Conservation (phyloP, 2,329 filamentous ascomycete genomes). For the Paracoccidioides brasiliensis region DNA sequence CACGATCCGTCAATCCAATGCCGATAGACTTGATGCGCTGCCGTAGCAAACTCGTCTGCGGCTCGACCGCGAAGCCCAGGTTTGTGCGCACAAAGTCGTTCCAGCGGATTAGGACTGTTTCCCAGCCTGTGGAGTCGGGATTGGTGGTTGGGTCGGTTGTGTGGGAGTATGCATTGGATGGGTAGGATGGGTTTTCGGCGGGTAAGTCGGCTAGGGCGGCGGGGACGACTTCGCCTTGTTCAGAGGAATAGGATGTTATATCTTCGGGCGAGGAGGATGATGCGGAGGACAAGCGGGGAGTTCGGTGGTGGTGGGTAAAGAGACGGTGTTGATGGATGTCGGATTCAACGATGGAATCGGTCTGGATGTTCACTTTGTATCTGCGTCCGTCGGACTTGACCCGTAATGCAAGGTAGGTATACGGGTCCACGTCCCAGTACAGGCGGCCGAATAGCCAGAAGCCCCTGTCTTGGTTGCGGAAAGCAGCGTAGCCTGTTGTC, state of each 20-base stretch:
- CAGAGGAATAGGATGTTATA: neutral
- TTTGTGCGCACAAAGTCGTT: slow-evolving; percentile 92
- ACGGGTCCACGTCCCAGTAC: slow-evolving; percentile 82
- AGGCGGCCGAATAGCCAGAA: slow-evolving; percentile 74
- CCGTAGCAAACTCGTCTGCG: slow-evolving; percentile 76
- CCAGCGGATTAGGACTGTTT: slow-evolving; percentile 85
- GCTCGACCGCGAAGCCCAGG: slow-evolving; percentile 80
- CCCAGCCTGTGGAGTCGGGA: slow-evolving; percentile 72
- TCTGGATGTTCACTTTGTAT: slow-evolving; percentile 93
- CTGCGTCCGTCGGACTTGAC: slow-evolving; percentile 82
- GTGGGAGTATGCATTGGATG: slow-evolving; percentile 21
- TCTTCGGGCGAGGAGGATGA: slow-evolving; percentile 12
- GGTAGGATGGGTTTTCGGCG: slow-evolving; percentile 17
- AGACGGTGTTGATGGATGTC: slow-evolving; percentile 91
- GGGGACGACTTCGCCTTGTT: slow-evolving; percentile 15
- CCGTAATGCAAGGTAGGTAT: slow-evolving; percentile 72
- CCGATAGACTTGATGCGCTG: slow-evolving; percentile 78
- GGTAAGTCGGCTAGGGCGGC: slow-evolving; percentile 25
- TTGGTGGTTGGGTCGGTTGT: slow-evolving; percentile 12
- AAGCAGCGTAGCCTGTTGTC: slow-evolving; percentile 71
- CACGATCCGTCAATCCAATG: slow-evolving; percentile 75
- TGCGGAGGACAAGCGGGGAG: slow-evolving; percentile 11
- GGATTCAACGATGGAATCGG: slow-evolving; percentile 83
- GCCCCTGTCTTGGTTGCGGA: slow-evolving; percentile 65
- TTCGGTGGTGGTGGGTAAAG: slow-evolving; percentile 38